These are phyloP conservation scores for Coemansia sp. DNA, from an alignment of 192 early-diverging fungal species.

Conservation along the genomic window DNA sequence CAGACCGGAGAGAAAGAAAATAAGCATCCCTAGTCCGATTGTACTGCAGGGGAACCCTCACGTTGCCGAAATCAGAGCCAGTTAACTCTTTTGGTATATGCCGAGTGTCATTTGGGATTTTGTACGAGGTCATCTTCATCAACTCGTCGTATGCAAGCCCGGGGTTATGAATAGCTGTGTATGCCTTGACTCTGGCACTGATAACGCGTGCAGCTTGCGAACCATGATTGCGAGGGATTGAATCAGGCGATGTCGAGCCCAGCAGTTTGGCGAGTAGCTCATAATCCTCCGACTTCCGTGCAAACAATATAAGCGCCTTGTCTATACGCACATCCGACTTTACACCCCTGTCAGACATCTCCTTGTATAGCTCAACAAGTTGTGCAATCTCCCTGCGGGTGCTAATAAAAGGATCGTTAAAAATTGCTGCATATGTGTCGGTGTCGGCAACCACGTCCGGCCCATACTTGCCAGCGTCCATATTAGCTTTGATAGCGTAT, in stretches of 20 bases:
- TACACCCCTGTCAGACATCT: slow-evolving; percentile 35
- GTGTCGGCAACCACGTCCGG: slow-evolving; percentile 14
- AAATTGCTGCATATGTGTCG: slow-evolving; percentile 41
- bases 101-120: slow-evolving; percentile 33
- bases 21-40: slow-evolving; percentile 37
- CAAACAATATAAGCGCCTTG: slow-evolving; percentile 35
- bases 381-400: slow-evolving; percentile 20
- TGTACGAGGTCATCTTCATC: slow-evolving; percentile 25
- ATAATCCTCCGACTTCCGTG: slow-evolving; percentile 16
- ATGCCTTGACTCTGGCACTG: slow-evolving; percentile 26
- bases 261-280: slow-evolving; percentile 28
- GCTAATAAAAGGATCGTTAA: slow-evolving; percentile 26
- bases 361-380: slow-evolving; percentile 35
- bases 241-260: slow-evolving; percentile 3
- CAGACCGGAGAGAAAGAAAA: slow-evolving; percentile 44
- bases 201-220: slow-evolving; percentile 29
- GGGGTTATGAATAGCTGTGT: slow-evolving; percentile 20
- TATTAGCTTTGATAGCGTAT: slow-evolving; percentile 28
- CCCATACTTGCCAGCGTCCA: slow-evolving; percentile 29
- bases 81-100: slow-evolving; percentile 2
- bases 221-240: neutral
- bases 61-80: neutral
- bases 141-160: slow-evolving; percentile 21
- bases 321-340: slow-evolving; percentile 23
- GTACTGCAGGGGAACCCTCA: slow-evolving; percentile 23